A percentile compares a stretch with the other conserved stretches of the same genome.
These are phyloP conservation scores for Candida sanyaensis DNA, from an alignment of 1,139 yeast species.

Conservation along the genomic window DNA sequence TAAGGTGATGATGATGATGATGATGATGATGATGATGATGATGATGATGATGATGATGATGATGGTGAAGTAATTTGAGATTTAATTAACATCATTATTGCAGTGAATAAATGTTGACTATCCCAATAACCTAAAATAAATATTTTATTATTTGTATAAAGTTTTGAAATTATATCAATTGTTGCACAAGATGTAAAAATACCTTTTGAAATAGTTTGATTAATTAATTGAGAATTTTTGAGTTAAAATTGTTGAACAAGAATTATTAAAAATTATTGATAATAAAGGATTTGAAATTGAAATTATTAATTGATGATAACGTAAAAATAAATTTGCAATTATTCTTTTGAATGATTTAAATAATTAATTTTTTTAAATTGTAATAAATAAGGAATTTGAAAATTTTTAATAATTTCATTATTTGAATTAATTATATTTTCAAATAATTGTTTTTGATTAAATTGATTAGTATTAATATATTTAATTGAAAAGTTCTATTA, in stretches of 20 bases:
- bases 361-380: constrained; percentile 24
- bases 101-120: constrained; percentile 49
- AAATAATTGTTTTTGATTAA: constrained; percentile 35
- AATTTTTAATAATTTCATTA: constrained; percentile 29
- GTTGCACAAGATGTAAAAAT: constrained; percentile 42
- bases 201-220: constrained; percentile 38
- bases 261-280: constrained; percentile 39
- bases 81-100: constrained; percentile 39
- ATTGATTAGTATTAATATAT: constrained; percentile 43
- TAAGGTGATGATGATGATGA: no score
- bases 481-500: constrained; percentile 40
- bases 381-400: constrained; percentile 32
- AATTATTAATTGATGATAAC: constrained; percentile 50
- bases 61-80: constrained; percentile 24
- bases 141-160: constrained; percentile 36
- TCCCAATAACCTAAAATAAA: constrained; percentile 56
- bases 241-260: constrained; percentile 22
- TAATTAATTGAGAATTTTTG: constrained; percentile 28
- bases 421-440: constrained; percentile 32
- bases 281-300: constrained; percentile 48
- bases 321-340: constrained; percentile 41
- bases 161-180: constrained; percentile 37
- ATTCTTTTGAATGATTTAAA: constrained; percentile 23
- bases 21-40: no score
- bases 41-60: no score